Conservation (phyloP, 352 stramenopile genomes). For the Bremia lactucae region DNA sequence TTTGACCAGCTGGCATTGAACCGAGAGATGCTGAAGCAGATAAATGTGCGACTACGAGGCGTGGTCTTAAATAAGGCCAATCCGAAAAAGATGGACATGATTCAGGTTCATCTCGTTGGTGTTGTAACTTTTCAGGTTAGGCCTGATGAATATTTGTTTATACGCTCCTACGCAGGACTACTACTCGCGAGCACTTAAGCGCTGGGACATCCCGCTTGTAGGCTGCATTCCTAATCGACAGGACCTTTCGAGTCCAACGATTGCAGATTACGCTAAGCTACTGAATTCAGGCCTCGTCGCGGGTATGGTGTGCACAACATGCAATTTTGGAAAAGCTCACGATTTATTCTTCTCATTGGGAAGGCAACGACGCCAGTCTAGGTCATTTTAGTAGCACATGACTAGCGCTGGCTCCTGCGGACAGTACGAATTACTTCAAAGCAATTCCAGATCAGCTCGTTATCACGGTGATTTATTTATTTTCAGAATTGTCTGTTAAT, state of each 20-base stretch:
- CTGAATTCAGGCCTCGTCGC: constrained; percentile 76
- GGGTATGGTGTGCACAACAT: constrained; percentile 18
- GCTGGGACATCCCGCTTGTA: constrained; percentile 82
- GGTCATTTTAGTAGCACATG: constrained; percentile 80
- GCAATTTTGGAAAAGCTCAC: neutral
- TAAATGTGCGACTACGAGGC: constrained; percentile 61
- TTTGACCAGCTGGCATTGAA: constrained; percentile 84
- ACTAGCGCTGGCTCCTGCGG: constrained; percentile 67
- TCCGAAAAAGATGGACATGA: constrained; percentile 85
- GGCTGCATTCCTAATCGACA: constrained; percentile 83
- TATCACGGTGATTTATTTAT: constrained; percentile 47
- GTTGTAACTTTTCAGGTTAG: too few species aligned
- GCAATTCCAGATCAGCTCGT: constrained; percentile 77
- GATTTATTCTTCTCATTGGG: neutral
- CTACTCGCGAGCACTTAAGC: constrained; percentile 81
- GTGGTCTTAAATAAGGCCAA: constrained; percentile 87
- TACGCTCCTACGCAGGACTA: constrained; percentile 84
- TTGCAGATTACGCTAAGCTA: constrained; percentile 81
- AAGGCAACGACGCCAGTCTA: constrained; percentile 54
- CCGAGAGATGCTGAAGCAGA: constrained; percentile 67
- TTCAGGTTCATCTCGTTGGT: constrained; percentile 37
- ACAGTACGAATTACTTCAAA: constrained; percentile 74
- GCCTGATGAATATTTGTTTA: too few species aligned
- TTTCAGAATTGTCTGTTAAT: neutral
- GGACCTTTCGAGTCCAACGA: constrained; percentile 73